Conservation (phyloP, 2,329 filamentous ascomycete species). For the Botrytis paeoniae region DNA sequence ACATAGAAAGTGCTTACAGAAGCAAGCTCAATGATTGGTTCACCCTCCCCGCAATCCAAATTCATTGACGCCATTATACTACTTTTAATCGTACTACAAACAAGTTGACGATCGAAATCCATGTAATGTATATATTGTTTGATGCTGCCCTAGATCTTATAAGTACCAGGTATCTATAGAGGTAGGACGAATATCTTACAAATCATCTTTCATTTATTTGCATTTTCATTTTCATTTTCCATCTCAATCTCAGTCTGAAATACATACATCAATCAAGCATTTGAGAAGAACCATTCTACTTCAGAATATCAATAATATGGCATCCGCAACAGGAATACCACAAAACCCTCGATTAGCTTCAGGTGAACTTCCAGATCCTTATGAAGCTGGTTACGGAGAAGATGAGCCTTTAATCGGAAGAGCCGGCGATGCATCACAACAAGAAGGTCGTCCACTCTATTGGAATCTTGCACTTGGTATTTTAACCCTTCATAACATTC, state of each 20-base stretch:
- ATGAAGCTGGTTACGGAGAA: conserved; percentile 45
- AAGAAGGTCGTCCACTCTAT: conserved; percentile 58
- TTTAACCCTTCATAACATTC: neutral
- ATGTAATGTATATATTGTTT: neutral
- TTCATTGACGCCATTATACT: conserved; percentile 10
- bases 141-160: neutral
- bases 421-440: conserved; percentile 71
- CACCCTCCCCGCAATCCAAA: conserved; percentile 12
- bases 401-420: conserved; percentile 69
- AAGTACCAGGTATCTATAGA: neutral
- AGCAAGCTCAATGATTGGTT: conserved; percentile 17
- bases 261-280: neutral
- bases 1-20: conserved; percentile 16
- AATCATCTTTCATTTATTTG: neutral
- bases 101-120: neutral
- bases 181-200: neutral
- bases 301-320: conserved; percentile 48
- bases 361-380: conserved; percentile 29
- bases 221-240: neutral
- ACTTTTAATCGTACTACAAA: conserved; percentile 1
- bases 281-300: neutral
- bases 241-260: neutral
- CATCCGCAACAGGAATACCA: conserved; percentile 66
- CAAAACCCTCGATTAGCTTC: conserved; percentile 42
- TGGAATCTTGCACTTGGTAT: conserved; percentile 74